Base-by-base conservation (phyloP, 805 yeast genomes). In the Tetrapisispora namnaoensis region DNA sequence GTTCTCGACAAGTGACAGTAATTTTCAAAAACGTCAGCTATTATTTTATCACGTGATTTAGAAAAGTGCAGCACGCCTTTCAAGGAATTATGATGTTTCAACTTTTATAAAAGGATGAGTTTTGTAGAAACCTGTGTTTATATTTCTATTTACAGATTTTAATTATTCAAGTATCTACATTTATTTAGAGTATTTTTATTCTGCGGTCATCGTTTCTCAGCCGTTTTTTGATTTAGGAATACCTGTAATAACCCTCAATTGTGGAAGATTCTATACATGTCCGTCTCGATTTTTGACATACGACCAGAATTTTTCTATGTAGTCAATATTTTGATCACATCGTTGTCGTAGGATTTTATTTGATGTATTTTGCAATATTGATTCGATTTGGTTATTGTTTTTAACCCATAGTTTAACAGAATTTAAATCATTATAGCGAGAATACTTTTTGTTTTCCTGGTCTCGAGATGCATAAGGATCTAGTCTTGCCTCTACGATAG, bases 401-500 rank as follows among this genome's bases (percentile, higher is more conserved):
- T 62, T 56, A 16, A 68, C 64, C 67, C 74, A 70, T 13, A 55
- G 62, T 8, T 51, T 49, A 10, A 75, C 46, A 5, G 53, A 53
- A n/a, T 60, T 57, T 45, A 66, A 65, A 16, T 62, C 59, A 2
- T 22, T 44, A 41, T 61, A 67, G 40, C 62, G 63, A 4, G 54
- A 49, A 17, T 66, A 66, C 17, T 62, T 59, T 18, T 60, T 58
- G 8, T 63, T 64, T 21, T 62, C 52, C 7, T 62, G 38, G 42
- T 74, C 76, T 45, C 72, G 67, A 11, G 68, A 64, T 3, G 76
- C 76, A 53, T 78, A 78, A 1, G 83, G 82, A 55, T 78, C 80
- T 5, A 74, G 53, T 28, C 77, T 60, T 39, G 61, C 53, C 52
- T 52, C 50, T 14, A 54, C 53, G 49, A 58, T 42, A 48, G 62